Evolutionary conservation across 495 filamentous ascomycete species (phyloP).

Genomic region (Penicillium cinerascens): DNA sequence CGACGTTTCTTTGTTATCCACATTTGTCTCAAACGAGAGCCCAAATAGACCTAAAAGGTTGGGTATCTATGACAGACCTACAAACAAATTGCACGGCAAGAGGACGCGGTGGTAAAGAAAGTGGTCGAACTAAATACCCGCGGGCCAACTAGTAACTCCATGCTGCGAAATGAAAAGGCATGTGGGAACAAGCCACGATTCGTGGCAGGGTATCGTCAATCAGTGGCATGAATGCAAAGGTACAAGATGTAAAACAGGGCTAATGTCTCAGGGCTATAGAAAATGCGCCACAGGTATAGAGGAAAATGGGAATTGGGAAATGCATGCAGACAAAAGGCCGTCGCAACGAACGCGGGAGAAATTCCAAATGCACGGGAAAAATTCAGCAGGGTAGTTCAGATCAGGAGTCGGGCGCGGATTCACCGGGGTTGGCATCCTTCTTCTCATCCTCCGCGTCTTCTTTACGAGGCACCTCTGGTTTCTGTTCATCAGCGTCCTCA

Average conservation of each 20-base stretch:
- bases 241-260: neutral
- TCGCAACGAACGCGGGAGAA: slow-evolving; percentile 2
- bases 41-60: neutral
- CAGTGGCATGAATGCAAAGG: slow-evolving; percentile 17
- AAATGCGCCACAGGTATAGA: slow-evolving; percentile 22
- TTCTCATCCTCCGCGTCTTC: slow-evolving; percentile 10
- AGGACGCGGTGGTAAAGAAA: neutral
- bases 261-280: slow-evolving; percentile 1
- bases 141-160: neutral
- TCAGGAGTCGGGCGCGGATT: slow-evolving; percentile 5
- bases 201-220: slow-evolving; percentile 31
- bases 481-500: neutral
- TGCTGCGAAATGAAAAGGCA: neutral
- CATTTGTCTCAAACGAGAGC: neutral
- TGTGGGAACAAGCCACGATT: slow-evolving; percentile 16
- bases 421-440: slow-evolving; percentile 5
- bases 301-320: slow-evolving; percentile 1
- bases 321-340: slow-evolving; percentile 1
- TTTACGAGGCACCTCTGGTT: neutral
- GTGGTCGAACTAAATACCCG: neutral
- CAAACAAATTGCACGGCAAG: neutral
- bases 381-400: neutral
- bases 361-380: neutral
- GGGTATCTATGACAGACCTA: neutral
- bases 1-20: neutral